Base-by-base conservation (phyloP, 192 early-diverging fungal species). In the Backusella westeae region DNA sequence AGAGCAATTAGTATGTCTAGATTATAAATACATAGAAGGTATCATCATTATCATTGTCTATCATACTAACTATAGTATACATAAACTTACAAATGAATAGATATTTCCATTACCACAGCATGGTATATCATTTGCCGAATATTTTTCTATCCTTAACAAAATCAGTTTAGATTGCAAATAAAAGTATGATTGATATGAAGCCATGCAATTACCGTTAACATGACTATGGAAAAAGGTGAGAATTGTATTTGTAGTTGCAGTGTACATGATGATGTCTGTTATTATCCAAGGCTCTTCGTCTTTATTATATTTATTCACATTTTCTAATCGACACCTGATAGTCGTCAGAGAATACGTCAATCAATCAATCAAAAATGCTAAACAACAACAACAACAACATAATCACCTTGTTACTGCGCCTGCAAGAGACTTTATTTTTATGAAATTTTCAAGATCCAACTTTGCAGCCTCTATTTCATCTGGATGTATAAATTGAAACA, bases 331-430 rank as follows among this genome's bases (percentile, higher is more conserved):
- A 68, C 77, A 78, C n/a, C 77, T 78, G 49, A 29, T 12, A 39
- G 38, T 39, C 38, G 38, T 26, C 19, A 56, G n/a, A 23, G 2
- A 23, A 21, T 1, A 1, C 10, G 32, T 32, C 32, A 32, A 39
- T 39, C 38, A 56, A 19, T 29, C 42, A 44, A 44, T 17, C 15
- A 44, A 44, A 29, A 6, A 3, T 12, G 21, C 0, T 17, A 67
- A 29, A 6, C 7, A 14, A 34, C 12, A 19, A 67, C 10, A 34
- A 38, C 15, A 26, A 42, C 3, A 44, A 44, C 15, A 34, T 23
- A 10, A 72, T 44, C 52, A 78, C 77, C 77, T 78, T 59, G 77
- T 78, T 29, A 78, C 72, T 15, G 72, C 70, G 1, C 77, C 77
- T 65, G 71, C 72, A 4, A 78, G 34, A 4, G 71, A 32, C 29